These are phyloP conservation scores for Letharia columbiana DNA, from an alignment of 495 filamentous ascomycete species.

Conservation along the genomic window DNA sequence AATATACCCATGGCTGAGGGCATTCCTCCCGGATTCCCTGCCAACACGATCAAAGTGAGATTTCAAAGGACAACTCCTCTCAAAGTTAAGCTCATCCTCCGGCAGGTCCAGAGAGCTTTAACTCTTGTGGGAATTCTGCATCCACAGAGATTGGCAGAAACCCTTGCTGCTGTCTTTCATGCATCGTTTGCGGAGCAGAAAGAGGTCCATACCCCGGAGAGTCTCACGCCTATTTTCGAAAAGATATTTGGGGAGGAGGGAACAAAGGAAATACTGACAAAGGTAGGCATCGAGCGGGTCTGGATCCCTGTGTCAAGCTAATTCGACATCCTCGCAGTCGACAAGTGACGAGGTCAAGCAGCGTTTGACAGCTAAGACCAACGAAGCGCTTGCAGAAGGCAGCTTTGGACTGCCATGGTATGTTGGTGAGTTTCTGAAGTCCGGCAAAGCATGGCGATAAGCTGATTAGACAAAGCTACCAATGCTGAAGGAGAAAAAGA, in stretches of 20 bases:
- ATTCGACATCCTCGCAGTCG: slow-evolving; percentile 10
- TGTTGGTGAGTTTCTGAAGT: slow-evolving; percentile 37
- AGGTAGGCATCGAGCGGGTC: slow-evolving; percentile 21
- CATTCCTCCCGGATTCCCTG: slow-evolving; percentile 51
- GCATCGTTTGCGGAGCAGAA: slow-evolving; percentile 49
- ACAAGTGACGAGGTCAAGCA: slow-evolving; percentile 47
- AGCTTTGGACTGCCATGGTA: slow-evolving; percentile 71
- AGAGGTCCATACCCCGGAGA: slow-evolving; percentile 43
- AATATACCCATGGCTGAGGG: slow-evolving; percentile 46
- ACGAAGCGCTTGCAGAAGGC: slow-evolving; percentile 48
- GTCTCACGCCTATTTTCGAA: slow-evolving; percentile 39
- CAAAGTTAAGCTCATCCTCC: background rate
- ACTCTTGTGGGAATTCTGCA: slow-evolving; percentile 22
- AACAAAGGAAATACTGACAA: slow-evolving; percentile 36
- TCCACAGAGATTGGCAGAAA: slow-evolving; percentile 38
- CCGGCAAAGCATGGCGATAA: background rate
- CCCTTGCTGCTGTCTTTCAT: slow-evolving; percentile 45
- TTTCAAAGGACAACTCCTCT: background rate
- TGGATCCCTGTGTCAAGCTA: background rate
- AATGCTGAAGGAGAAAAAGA: slow-evolving; percentile 52
- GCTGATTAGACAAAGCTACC: slow-evolving; percentile 30
- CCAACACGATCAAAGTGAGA: slow-evolving; percentile 38
- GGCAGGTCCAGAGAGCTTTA: slow-evolving; percentile 31
- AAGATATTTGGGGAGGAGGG: slow-evolving; percentile 43
- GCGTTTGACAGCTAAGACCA: slow-evolving; percentile 45